Evolutionary conservation across 371 early-diverging fungal species (phyloP).

Genomic region (Polyrhizophydium stewartii): DNA sequence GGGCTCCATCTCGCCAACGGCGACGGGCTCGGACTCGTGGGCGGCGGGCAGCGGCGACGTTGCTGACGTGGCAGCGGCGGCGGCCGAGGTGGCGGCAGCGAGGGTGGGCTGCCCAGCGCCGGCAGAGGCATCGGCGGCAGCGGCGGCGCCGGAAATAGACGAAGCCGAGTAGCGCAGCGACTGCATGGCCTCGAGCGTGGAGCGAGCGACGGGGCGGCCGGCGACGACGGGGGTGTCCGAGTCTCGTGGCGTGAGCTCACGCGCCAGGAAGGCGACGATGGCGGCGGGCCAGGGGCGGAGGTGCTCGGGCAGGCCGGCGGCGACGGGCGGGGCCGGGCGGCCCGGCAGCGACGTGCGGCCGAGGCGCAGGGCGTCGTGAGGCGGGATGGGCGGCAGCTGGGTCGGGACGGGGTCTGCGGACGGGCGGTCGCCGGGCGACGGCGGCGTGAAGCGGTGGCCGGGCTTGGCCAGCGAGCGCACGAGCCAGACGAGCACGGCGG

Average conservation of each 20-base stretch:
- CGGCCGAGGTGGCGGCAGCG: not conserved
- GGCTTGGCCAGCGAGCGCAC: conserved; percentile 11
- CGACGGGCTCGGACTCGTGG: conserved; percentile 6
- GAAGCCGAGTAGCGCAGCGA: conserved; percentile 1
- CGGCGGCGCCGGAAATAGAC: not conserved
- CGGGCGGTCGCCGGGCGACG: conserved; percentile 16
- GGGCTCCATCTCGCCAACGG: conserved; percentile 21
- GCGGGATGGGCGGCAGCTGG: not conserved
- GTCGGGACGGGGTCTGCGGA: conserved; percentile 2
- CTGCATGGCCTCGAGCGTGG: conserved; percentile 4
- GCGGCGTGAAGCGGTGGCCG: conserved; percentile 1
- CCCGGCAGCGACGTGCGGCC: not conserved
- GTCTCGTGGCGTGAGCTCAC: conserved; percentile 15
- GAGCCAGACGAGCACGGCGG: conserved; percentile 7
- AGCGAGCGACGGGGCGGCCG: not conserved
- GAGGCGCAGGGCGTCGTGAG: not conserved
- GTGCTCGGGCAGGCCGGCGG: conserved; percentile 17
- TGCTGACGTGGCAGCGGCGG: not conserved
- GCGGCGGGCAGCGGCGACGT: not conserved
- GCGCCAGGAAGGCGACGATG: conserved; percentile 26
- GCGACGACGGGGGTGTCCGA: conserved; percentile 8
- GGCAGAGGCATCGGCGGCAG: not conserved
- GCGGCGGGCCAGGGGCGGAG: conserved; percentile 31
- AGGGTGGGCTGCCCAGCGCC: not conserved
- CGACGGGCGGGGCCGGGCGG: not conserved